Evolutionary conservation across 306 rosid genomes (phyloP), one percentile per base, ranked within the genome.

Genomic region (Argentina anserina): DNA sequence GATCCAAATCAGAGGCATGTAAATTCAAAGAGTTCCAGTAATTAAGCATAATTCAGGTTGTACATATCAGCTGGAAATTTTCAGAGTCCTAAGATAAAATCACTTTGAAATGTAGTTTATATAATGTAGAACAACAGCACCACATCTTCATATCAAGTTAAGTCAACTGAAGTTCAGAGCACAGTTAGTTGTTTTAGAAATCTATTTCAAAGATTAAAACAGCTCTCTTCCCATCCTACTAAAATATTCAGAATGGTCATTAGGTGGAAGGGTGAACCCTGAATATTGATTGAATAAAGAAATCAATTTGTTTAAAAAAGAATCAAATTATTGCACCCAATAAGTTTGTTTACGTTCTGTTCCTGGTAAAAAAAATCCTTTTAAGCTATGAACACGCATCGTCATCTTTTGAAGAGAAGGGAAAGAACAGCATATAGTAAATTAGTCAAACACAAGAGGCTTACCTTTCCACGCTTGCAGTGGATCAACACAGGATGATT

Each of bases 381-480:
- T 18, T 0, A 52, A 55, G 6, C 3, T 39, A 3, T 37, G 40
- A 55, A 67, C 41, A 67, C 9, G 1, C 3, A 11, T 7, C 15
- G 6, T 13, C 34, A 21, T 26, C 20, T 6, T 7, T 59, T 29
- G 0, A 14, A 29, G 11, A 29, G 15, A 7, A 14, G 29, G 8
- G 20, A 14, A 21, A 6, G 20, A 21, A 43, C 13, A 21, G 20
- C 50, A 41, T 65, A 65, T 25, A 26, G 31, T 23, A 23, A 15
- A 42, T 0, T 13, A 28, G 36, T 9, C 18, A 3, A 21, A 42
- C n/a, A 14, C 12, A 20, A 29, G 4, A 45, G 21, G n/a, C 10
- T 29, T 66, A 87, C 91, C 89, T 87, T 87, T 69, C 89, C 91
- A 49, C 89, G 82, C 83, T 87, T 87, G 85, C 91, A 87, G 52